These are phyloP conservation scores for Dinochytrium kinnereticum DNA, from an alignment of 371 early-diverging fungal species.

Conservation along the genomic window DNA sequence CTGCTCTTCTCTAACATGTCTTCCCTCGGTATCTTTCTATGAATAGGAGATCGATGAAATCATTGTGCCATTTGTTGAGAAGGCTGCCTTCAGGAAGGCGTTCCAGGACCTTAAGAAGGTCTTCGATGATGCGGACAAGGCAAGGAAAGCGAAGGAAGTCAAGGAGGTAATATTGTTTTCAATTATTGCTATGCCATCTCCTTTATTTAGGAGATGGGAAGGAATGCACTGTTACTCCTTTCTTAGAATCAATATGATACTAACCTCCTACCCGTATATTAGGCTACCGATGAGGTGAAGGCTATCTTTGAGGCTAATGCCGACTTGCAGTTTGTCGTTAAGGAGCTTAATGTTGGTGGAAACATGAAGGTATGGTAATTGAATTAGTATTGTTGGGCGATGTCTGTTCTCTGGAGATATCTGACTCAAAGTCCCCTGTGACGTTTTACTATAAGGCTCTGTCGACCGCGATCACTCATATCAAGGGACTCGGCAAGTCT, in stretches of 20 bases:
- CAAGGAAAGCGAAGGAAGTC: slow-evolving; percentile 79
- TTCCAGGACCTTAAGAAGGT: slow-evolving; percentile 76
- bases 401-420: no score
- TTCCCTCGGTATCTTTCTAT: neutral
- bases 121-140: slow-evolving; percentile 90
- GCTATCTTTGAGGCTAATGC: slow-evolving; percentile 75
- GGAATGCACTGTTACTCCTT: neutral
- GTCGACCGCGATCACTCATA: slow-evolving; percentile 74
- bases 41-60: slow-evolving; percentile 73
- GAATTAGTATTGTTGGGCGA: no score
- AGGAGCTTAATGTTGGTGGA: slow-evolving; percentile 64
- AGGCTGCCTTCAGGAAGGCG: slow-evolving; percentile 74
- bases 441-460: slow-evolving; percentile 58
- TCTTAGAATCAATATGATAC: slow-evolving; percentile 7
- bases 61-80: slow-evolving; percentile 80
- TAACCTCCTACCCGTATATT: neutral
- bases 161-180: slow-evolving; percentile 58
- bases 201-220: no score
- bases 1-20: neutral
- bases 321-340: slow-evolving; percentile 63
- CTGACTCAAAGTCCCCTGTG: neutral
- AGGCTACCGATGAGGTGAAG: slow-evolving; percentile 79
- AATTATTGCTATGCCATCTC: no score
- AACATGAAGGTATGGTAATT: slow-evolving; percentile 46
- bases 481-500: slow-evolving; percentile 83